phyloP scores from a whole-genome alignment of 331 rosid species.

The Cucumis variabilis region DNA sequence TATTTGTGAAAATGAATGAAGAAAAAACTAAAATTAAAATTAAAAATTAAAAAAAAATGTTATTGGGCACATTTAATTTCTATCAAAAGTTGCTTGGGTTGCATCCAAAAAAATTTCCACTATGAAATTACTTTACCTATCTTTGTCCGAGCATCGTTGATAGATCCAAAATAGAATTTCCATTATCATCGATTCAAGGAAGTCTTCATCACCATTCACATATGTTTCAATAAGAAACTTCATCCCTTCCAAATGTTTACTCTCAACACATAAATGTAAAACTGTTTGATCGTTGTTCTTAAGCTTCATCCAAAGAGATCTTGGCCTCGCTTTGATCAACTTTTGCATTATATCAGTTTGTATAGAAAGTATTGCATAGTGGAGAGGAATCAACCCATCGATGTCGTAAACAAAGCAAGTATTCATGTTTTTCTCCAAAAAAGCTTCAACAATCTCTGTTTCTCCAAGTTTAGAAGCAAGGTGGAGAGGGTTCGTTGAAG shows the following conservation, averaged over 20 bases:
- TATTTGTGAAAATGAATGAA: no score
- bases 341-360: neutral
- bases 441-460: neutral
- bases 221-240: neutral
- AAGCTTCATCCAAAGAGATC: neutral
- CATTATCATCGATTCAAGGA: neutral
- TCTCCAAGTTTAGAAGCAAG: no score
- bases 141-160: neutral
- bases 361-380: neutral
- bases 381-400: constrained; percentile 9
- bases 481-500: no score
- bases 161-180: neutral
- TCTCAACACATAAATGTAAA: neutral
- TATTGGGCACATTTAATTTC: no score
- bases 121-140: neutral
- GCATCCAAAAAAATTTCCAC: no score
- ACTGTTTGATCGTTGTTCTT: neutral
- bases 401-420: neutral
- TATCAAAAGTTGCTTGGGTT: no score
- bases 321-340: neutral
- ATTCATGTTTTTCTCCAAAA: neutral
- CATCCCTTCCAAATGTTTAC: neutral
- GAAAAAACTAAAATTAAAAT: no score
- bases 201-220: neutral
- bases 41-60: no score